phyloP scores from a whole-genome alignment of 2,329 filamentous ascomycete species.

The Catunica adiposa region DNA sequence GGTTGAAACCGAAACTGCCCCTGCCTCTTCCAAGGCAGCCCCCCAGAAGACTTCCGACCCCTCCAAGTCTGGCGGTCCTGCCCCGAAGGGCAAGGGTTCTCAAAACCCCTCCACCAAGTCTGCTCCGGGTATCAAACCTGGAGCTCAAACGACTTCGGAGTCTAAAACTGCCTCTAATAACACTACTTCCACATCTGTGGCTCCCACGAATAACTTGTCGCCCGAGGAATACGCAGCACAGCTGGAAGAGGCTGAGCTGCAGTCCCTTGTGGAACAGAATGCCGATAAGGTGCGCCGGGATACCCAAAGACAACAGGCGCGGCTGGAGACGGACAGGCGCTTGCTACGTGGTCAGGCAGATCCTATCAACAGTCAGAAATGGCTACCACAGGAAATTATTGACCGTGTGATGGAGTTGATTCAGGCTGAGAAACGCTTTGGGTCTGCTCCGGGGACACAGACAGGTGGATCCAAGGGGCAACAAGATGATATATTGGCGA shows the following conservation, averaged over 20 bases:
- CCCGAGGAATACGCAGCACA: slow-evolving; percentile 83
- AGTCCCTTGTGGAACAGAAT: slow-evolving; percentile 72
- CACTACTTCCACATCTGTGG: slow-evolving; percentile 12
- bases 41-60: background rate
- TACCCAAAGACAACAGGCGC: slow-evolving; percentile 55
- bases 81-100: background rate
- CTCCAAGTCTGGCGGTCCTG: background rate
- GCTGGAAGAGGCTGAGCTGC: slow-evolving; percentile 78
- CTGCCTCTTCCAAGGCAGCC: background rate
- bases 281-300: slow-evolving; percentile 65
- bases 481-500: slow-evolving; percentile 57
- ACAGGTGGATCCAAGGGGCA: slow-evolving; percentile 35
- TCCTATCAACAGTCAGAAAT: slow-evolving; percentile 53
- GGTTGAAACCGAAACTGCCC: slow-evolving; percentile 31
- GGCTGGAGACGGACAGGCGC: slow-evolving; percentile 72
- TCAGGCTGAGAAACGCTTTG: slow-evolving; percentile 44
- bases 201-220: slow-evolving; percentile 37
- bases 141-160: slow-evolving; percentile 1
- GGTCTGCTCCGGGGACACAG: slow-evolving; percentile 23
- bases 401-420: slow-evolving; percentile 61
- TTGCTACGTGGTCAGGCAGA: slow-evolving; percentile 67
- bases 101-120: background rate
- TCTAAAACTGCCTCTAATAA: slow-evolving; percentile 11
- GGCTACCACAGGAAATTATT: slow-evolving; percentile 66
- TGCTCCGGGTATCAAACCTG: slow-evolving; percentile 2